Conservation (phyloP, 1,139 yeast species). For the Yamadazyma mexicana region DNA sequence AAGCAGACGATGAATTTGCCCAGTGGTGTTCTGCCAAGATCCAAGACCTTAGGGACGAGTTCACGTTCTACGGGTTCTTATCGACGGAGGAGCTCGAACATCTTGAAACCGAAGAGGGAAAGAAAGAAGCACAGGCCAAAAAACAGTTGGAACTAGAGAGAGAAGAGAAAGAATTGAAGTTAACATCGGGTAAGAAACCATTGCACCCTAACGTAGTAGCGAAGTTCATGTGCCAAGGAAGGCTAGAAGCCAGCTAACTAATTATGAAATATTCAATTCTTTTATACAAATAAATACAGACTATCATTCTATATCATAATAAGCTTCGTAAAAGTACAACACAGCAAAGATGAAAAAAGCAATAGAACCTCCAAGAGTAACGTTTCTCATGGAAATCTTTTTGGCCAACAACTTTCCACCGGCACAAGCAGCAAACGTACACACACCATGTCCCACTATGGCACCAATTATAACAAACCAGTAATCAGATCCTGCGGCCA, state of each 20-base stretch:
- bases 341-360: conserved; percentile 84
- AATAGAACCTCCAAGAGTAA: conserved; percentile 85
- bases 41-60: conserved; percentile 53
- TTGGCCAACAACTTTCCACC: conserved; percentile 93
- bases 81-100: conserved; percentile 48
- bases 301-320: conserved; percentile 27
- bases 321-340: conserved; percentile 73
- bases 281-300: not conserved
- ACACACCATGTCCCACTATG: conserved; percentile 83
- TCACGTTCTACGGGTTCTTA: conserved; percentile 62
- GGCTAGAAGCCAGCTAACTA: conserved; percentile 4
- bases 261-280: not conserved
- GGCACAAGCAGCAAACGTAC: conserved; percentile 88
- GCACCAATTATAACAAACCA: conserved; percentile 91
- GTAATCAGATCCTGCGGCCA: conserved; percentile 96
- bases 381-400: conserved; percentile 85
- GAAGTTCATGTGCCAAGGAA: conserved; percentile 44
- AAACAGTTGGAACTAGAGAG: conserved; percentile 27
- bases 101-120: conserved; percentile 43
- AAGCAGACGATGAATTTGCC: conserved; percentile 54
- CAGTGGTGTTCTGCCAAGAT: conserved; percentile 62
- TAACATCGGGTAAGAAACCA: conserved; percentile 32
- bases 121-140: conserved; percentile 28
- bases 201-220: conserved; percentile 39
- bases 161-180: conserved; percentile 27